These are phyloP conservation scores for Brassica nigra DNA, from an alignment of 345 rosid genomes.

Conservation along the genomic window DNA sequence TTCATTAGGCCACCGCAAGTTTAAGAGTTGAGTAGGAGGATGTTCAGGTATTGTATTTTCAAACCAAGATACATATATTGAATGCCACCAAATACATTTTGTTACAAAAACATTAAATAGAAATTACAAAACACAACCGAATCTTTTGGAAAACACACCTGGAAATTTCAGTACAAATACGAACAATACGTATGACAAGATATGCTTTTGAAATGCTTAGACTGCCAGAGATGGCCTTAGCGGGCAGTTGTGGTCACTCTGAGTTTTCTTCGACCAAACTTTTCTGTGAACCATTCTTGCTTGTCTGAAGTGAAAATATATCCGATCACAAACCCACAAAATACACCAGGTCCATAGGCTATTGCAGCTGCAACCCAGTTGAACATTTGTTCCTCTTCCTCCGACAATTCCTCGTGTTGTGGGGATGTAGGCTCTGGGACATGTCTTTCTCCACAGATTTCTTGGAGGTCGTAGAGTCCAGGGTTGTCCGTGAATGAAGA, in stretches of 20 bases:
- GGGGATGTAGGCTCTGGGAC: background rate
- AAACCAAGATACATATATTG: no score
- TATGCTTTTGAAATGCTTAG: background rate
- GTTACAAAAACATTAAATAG: background rate
- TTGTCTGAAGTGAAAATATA: background rate
- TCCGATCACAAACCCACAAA: background rate
- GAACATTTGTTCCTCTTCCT: background rate
- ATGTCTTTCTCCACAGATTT: background rate
- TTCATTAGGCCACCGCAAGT: background rate
- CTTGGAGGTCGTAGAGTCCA: background rate
- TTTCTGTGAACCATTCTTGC: background rate
- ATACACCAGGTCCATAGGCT: slow-evolving; percentile 3
- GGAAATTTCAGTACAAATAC: background rate
- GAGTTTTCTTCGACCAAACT: background rate
- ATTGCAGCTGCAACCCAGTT: slow-evolving; percentile 15
- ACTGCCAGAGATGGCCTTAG: background rate
- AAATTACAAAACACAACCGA: background rate
- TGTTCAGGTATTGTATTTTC: no score
- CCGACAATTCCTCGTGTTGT: background rate
- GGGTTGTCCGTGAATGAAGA: background rate
- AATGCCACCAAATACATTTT: no score
- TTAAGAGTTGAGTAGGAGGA: background rate
- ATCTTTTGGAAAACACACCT: background rate
- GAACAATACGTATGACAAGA: background rate
- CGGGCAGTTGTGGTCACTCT: background rate